Evolutionary conservation across 768 basidiomycete species (phyloP), one percentile per base, ranked within the genome.

Genomic region (Kwoniella dendrophila): DNA sequence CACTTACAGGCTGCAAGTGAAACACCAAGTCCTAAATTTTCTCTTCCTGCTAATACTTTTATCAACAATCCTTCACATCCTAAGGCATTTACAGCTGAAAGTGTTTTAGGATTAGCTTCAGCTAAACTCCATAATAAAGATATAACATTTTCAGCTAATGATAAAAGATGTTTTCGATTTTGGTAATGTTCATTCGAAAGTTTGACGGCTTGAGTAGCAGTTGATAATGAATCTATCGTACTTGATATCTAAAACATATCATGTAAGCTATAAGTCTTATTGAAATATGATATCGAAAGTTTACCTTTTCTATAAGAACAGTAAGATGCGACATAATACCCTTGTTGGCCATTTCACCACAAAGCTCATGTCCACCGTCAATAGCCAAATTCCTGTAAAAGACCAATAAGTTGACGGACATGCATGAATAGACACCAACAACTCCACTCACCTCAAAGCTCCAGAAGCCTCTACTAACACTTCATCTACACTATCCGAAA

Each of bases 291-390:
- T 3, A 14, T 27, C 12, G 29, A 27, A 14, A 26, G 48, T 68
- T 58, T 27, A 76, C 72, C 67, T 76, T 74, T 54, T 51, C 53
- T 26, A 68, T 69, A 3, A 72, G 56, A 20, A 73, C 68, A 16
- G 59, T 62, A 27, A 76, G 38, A 55, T 74, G 90, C 5, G 86
- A 83, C 51, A 96, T 82, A 45, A 96, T 87, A 68, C 90, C 90
- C 81, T 96, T 96, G 79, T 97, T 96, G 81, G 88, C 94, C 90
- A 97, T 94, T 79, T 96, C 92, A 1, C 89, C 91, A 71, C 93
- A 94, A 48, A 96, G 89, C 67, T 96, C 92, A 74, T 90, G 90
- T 53, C 94, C 94, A 16, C 93, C 94, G 74, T 97, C 94, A 72
- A 97, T 88, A 72, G 91, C 92, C 14, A 97, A 80, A 81, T 96